Percentiles rank a stretch among this genome's conserved stretches.
Evolutionary conservation across 768 basidiomycete genomes (phyloP).

Genomic region (Boletus tomentosulus): DNA sequence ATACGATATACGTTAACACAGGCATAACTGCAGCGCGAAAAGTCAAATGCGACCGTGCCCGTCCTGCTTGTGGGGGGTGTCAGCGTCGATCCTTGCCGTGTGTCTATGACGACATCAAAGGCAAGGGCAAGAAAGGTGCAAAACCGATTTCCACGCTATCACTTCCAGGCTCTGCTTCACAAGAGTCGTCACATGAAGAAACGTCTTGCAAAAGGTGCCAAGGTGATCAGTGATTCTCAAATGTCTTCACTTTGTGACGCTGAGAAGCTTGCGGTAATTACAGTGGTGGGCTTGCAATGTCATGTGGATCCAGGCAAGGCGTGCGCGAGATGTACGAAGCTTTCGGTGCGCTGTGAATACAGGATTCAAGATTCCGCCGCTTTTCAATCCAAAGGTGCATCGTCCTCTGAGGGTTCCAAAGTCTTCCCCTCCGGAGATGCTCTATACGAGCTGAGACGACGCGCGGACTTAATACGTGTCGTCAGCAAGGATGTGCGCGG

Average conservation of each 20-base stretch:
- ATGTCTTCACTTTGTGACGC: not conserved
- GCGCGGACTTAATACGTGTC: too few species aligned
- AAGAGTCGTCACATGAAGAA: too few species aligned
- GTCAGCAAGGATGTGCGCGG: too few species aligned
- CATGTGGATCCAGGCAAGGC: not conserved
- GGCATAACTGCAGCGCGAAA: not conserved
- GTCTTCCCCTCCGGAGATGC: too few species aligned
- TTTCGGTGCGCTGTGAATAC: not conserved
- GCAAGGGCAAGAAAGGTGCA: not conserved
- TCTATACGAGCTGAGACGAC: too few species aligned
- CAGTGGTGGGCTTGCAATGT: not conserved
- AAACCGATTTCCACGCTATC: too few species aligned
- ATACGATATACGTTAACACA: not conserved
- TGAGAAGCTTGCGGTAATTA: not conserved
- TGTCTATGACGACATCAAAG: not conserved
- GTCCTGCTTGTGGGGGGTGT: not conserved
- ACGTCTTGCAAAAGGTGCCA: not conserved
- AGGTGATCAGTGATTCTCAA: not conserved
- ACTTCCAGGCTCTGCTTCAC: too few species aligned
- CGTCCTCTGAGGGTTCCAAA: not conserved
- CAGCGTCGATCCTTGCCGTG: not conserved
- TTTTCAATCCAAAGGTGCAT: not conserved
- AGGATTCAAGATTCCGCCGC: not conserved
- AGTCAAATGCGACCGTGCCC: not conserved
- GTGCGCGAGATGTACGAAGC: not conserved